Conservation (phyloP, 371 early-diverging fungal genomes). For the Syncephalastrum contaminatum region DNA sequence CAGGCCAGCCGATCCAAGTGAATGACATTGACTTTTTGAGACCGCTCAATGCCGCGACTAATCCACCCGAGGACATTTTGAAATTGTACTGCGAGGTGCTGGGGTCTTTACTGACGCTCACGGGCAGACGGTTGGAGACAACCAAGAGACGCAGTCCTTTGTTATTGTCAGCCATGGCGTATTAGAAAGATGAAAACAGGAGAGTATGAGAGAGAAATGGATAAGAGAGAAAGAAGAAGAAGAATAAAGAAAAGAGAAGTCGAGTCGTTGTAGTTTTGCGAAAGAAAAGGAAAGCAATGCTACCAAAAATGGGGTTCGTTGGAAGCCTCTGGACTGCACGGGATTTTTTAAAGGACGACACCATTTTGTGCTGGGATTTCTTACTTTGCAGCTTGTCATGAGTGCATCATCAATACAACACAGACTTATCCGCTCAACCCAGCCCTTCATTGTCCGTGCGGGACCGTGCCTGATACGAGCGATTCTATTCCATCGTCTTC, state of each 20-base stretch:
- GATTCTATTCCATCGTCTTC: no score
- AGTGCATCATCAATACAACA: no score
- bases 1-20: conserved; percentile 99
- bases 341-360: no score
- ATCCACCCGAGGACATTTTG: conserved; percentile 95
- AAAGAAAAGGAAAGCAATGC: conserved; percentile 1
- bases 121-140: conserved; percentile 99
- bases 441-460: no score
- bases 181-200: neutral
- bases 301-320: no score
- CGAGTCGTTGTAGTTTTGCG: neutral
- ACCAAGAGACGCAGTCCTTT: conserved; percentile 76
- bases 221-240: neutral
- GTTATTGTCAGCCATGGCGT: conserved; percentile 7
- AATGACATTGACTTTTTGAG: conserved; percentile 95
- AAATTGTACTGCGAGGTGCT: conserved; percentile 59
- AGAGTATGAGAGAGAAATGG: neutral
- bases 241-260: conserved; percentile 1
- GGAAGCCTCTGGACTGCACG: no score
- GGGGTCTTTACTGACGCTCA: conserved; percentile 86
- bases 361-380: no score
- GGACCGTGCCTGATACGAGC: no score
- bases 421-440: no score
- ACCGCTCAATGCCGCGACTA: conserved; percentile 96
- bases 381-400: no score